Base-by-base conservation (phyloP, 106 monocot genomes). In the Dendrobium catenatum region DNA sequence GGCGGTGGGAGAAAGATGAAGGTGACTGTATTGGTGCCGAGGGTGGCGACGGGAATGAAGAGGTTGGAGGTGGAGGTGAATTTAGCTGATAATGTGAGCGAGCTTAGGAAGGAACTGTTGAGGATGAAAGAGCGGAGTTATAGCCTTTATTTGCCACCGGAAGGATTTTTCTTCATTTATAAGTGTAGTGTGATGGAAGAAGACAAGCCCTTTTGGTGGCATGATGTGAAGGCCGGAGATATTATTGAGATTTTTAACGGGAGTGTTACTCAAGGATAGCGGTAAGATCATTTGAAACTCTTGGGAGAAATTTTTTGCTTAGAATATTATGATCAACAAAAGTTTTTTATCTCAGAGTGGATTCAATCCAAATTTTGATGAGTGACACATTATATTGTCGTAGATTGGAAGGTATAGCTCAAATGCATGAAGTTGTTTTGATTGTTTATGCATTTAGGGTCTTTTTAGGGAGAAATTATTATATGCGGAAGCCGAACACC, bases 101-200 rank as follows among this genome's bases (percentile, higher is more conserved):
- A 84, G 84, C 24, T 89, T 61, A 48, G 82, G 80, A 82, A 79
- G 82, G 89, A 86, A 76, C 24, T 86, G 66, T 77, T 75, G 82
- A 76, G 67, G 55, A 2, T 77, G 76, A 76, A 66, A 15, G 72
- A 40, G 2, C 15, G 16, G 10, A 48, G 37, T n/a, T 13, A 51
- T 51, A 37, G 66, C 9, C 59, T 86, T 33, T 3, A 27, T 49
- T 58, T 88, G 42, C 82, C 87, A 4, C 16, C 51, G 1, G 88
- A 84, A 0, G 89, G 83, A 0, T 93, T 85, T 54, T 90, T 90
- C 88, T 93, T 93, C 82, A 90, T 90, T 29, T 84, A 76, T 83
- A 83, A 80, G 78, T 88, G 90, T 80, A 88, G 82, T 6, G 88
- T 90, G 2, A 87, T 90, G 93, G 88, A 93, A 0, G 90, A 93